These are phyloP conservation scores for Spergularia bocconei DNA, from an alignment of 148 eudicot species.

Conservation along the genomic window DNA sequence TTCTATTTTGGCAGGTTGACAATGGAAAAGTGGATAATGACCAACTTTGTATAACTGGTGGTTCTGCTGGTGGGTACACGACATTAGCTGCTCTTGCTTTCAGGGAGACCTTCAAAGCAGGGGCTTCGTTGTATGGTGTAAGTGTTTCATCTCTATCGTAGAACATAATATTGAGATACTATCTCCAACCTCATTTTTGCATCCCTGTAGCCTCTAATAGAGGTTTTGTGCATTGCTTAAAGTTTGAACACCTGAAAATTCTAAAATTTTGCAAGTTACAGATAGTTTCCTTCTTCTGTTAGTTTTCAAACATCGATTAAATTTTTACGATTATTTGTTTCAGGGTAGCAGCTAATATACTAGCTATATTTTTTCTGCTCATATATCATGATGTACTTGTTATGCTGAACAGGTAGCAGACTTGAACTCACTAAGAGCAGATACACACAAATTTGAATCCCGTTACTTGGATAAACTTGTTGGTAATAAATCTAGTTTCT, in stretches of 20 bases:
- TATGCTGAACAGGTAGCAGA: slow-evolving; percentile 59
- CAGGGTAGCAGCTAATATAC: background rate
- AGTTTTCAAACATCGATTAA: too few relatives aligned
- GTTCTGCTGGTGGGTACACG: slow-evolving; percentile 97
- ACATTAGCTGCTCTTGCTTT: slow-evolving; percentile 96
- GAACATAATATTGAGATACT: background rate
- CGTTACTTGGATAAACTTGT: slow-evolving; percentile 71
- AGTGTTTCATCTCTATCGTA: slow-evolving; percentile 32
- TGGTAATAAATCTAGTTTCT: slow-evolving; percentile 42
- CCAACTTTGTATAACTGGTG: slow-evolving; percentile 80
- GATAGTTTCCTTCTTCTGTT: too few relatives aligned
- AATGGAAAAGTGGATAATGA: slow-evolving; percentile 69
- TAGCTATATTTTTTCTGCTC: background rate
- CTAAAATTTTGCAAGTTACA: too few relatives aligned
- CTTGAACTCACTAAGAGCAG: slow-evolving; percentile 59
- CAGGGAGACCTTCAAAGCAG: slow-evolving; percentile 72
- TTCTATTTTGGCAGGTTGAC: slow-evolving; percentile 46
- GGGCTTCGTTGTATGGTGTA: slow-evolving; percentile 95
- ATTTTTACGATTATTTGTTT: background rate
- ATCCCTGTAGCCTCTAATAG: background rate
- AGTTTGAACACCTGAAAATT: too few relatives aligned
- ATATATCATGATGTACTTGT: slow-evolving; percentile 1
- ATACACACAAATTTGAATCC: slow-evolving; percentile 90
- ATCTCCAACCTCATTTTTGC: background rate
- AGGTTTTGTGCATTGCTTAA: background rate